A percentile compares a stretch with the other conserved stretches of the same genome.
Conservation (phyloP, 2,329 filamentous ascomycete genomes). For the Cladobotryum mycophilum region DNA sequence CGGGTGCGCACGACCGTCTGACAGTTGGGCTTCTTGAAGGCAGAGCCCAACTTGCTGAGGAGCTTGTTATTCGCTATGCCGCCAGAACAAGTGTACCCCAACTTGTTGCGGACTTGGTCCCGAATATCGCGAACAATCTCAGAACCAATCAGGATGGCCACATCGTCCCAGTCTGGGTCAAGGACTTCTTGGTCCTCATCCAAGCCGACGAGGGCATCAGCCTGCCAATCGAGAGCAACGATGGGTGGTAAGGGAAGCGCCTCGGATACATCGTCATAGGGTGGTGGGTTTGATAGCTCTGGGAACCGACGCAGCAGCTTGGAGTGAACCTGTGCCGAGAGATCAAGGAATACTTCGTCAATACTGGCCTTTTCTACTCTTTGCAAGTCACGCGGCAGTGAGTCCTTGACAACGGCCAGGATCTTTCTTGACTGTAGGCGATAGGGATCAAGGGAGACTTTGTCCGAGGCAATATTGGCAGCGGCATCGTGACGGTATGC, state of each 20-base stretch:
- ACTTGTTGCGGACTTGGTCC: constrained; percentile 56
- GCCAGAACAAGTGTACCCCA: constrained; percentile 87
- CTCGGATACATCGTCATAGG: constrained; percentile 67
- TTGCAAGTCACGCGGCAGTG: constrained; percentile 58
- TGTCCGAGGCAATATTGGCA: constrained; percentile 76
- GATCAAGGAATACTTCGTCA: constrained; percentile 91
- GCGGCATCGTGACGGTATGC: constrained; percentile 79
- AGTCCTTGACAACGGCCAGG: constrained; percentile 68
- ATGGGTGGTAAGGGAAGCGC: constrained; percentile 61
- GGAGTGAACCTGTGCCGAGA: constrained; percentile 76
- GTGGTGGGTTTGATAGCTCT: constrained; percentile 58
- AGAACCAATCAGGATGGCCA: constrained; percentile 77
- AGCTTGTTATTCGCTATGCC: constrained; percentile 91
- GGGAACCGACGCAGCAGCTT: constrained; percentile 71
- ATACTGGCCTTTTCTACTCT: constrained; percentile 89
- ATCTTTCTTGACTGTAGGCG: constrained; percentile 79
- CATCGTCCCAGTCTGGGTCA: constrained; percentile 94
- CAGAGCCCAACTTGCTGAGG: constrained; percentile 88
- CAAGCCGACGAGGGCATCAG: constrained; percentile 75
- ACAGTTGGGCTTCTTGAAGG: constrained; percentile 85
- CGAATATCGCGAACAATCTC: constrained; percentile 80
- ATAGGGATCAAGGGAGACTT: constrained; percentile 92
- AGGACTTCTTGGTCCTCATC: constrained; percentile 68
- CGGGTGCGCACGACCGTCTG: constrained; percentile 91
- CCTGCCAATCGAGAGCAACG: constrained; percentile 73